Evolutionary conservation across 192 early-diverging fungal genomes (phyloP).

Genomic region (Dissophora globulifera): DNA sequence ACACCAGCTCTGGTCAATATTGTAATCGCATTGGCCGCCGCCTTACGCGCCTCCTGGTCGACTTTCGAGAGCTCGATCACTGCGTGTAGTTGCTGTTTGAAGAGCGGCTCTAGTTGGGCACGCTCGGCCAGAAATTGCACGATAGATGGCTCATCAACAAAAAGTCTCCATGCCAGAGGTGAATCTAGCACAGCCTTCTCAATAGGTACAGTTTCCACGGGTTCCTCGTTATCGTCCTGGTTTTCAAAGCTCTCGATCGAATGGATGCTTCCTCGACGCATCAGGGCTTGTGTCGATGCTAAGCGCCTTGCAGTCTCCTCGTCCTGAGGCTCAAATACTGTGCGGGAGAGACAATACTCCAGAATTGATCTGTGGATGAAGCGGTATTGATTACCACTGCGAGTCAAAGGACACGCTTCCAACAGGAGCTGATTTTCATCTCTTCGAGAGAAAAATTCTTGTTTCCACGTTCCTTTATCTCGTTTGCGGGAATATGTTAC

Average conservation of each 20-base stretch:
- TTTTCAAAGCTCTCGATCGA: neutral
- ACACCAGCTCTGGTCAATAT: too few relatives aligned
- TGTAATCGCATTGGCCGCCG: constrained; percentile 7
- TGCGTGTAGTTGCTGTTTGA: constrained; percentile 11
- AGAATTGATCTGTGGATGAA: constrained; percentile 1
- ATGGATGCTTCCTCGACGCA: neutral
- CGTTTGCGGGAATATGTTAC: neutral
- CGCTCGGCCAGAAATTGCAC: constrained; percentile 6
- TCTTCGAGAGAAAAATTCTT: neutral
- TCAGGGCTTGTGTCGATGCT: neutral
- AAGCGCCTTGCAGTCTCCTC: neutral
- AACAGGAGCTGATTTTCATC: neutral
- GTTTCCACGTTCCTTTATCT: neutral
- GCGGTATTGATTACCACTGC: constrained; percentile 3
- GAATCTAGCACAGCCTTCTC: neutral
- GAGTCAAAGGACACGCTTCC: neutral
- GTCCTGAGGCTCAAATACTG: neutral
- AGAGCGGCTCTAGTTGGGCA: constrained; percentile 1
- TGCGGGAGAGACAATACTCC: neutral
- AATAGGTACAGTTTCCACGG: neutral
- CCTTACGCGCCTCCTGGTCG: neutral
- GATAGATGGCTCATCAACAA: constrained; percentile 7
- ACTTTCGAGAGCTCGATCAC: neutral
- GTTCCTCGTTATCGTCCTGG: neutral
- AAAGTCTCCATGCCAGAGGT: neutral